Percentiles rank a stretch among this genome's conserved stretches.
Evolutionary conservation across 257 asterid species (phyloP).

Genomic region (Solanum tacnaense): DNA sequence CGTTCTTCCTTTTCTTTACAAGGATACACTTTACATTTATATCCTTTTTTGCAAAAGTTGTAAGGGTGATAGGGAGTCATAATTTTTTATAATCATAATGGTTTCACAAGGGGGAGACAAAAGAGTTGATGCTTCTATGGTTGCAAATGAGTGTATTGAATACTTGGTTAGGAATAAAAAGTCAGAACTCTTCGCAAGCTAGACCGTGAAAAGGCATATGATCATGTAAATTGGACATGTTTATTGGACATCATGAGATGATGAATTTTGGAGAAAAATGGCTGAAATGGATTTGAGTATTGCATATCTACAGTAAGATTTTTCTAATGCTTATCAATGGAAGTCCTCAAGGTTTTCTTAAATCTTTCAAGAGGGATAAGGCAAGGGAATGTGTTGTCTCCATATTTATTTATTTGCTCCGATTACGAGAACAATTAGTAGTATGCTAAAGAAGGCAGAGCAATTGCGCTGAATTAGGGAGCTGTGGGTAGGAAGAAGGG

Average conservation of each 20-base stretch:
- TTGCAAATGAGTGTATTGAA: background rate
- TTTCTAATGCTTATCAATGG: background rate
- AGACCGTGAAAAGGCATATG: background rate
- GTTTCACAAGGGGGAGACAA: background rate
- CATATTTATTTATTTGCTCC: background rate
- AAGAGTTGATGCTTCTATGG: background rate
- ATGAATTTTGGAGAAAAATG: background rate
- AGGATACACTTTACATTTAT: too few relatives aligned
- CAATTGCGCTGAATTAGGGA: background rate
- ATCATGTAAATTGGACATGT: background rate
- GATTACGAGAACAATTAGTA: background rate
- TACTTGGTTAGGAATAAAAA: background rate
- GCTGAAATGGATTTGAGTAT: background rate
- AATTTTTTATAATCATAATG: background rate
- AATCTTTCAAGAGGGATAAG: background rate
- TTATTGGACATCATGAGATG: background rate
- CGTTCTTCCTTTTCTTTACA: too few relatives aligned
- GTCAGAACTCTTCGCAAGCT: background rate
- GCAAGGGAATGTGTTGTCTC: background rate
- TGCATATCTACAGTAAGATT: background rate
- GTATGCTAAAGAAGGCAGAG: background rate
- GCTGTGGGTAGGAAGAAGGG: background rate
- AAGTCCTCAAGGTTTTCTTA: background rate
- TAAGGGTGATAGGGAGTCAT: too few relatives aligned
- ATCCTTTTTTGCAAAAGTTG: too few relatives aligned